phyloP scores from a whole-genome alignment of 1,139 yeast genomes.

The Yamadazyma jaroonii region DNA sequence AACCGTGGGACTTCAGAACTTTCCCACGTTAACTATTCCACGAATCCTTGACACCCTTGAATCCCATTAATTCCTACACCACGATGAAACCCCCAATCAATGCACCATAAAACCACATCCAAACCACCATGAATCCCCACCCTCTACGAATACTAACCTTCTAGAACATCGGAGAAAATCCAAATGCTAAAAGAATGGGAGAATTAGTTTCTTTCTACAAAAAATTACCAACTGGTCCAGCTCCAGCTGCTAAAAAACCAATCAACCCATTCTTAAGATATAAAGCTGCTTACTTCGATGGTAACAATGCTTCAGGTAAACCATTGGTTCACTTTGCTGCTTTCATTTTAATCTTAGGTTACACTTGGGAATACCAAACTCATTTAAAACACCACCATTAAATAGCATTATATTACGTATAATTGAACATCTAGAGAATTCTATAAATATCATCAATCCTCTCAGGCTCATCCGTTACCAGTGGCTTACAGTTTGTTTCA shows the following conservation, averaged over 20 bases:
- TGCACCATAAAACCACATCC: no score
- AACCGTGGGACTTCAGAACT: no score
- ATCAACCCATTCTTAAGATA: conserved; percentile 71
- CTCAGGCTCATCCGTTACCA: no score
- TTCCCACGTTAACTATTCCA: no score
- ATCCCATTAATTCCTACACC: no score
- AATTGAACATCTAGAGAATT: no score
- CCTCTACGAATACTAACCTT: conserved; percentile 5
- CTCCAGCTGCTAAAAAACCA: conserved; percentile 68
- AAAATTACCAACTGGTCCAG: conserved; percentile 92
- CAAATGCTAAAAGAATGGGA: conserved; percentile 95
- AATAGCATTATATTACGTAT: conserved; percentile 1
- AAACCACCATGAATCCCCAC: neutral
- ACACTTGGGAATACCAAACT: conserved; percentile 91
- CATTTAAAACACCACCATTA: conserved; percentile 55
- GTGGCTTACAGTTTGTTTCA: no score
- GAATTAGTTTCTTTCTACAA: conserved; percentile 95
- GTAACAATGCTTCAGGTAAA: conserved; percentile 75
- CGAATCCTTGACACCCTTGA: no score
- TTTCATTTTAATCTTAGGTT: conserved; percentile 73
- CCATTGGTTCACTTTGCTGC: conserved; percentile 79
- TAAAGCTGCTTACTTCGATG: conserved; percentile 76
- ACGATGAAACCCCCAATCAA: no score
- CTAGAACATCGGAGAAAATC: conserved; percentile 89
- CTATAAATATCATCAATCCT: no score